Base-by-base conservation (phyloP, 2,329 filamentous ascomycete species). In the Cladosporium halotolerans region DNA sequence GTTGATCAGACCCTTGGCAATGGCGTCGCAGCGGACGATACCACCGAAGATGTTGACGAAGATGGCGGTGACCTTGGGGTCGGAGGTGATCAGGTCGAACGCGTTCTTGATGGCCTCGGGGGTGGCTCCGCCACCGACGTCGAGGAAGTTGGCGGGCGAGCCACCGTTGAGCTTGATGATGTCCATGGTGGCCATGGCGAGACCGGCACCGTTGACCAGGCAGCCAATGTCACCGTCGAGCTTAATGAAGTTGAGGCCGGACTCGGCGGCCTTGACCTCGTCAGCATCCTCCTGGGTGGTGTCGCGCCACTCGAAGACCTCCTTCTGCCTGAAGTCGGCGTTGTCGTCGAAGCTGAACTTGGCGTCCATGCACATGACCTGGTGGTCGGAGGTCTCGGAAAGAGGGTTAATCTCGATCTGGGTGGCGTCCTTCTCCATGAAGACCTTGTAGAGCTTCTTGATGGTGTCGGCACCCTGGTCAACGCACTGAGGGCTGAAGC, bases 31-130 rank as follows among this genome's bases (percentile, higher is more conserved):
- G 68, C 93, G 85, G 64, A 99, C 93, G 66, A 99, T 99, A 58
- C 93, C 93, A 71, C 93, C 93, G 71, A 99, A 99, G 74, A 99
- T 99, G 83, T 99, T 99, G 79, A 99, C 93, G 66, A 99, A 99
- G 78, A 99, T 93, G 68, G 93, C 93, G 48, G 91, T 92, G 62
- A 99, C 93, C 82, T 97, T 97, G 70, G 90, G 84, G 74, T 99
- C 93, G 75, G 86, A 93, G 66, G 93, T 99, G 79, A 99, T 99
- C 68, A 99, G 88, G 74, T 96, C 91, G 70, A 99, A 99, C 62
- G 93, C 93, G 76, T 93, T 87, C 79, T 90, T 89, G 77, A 99
- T 99, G 66, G 93, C 93, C 62, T 91, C 86, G 33, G 93, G 91
- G 57, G 93, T 99, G 63, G 93, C 93, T 79, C 93, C 93, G 72